phyloP scores from a whole-genome alignment of 1,139 yeast genomes.

The Yamadazyma diospyri region DNA sequence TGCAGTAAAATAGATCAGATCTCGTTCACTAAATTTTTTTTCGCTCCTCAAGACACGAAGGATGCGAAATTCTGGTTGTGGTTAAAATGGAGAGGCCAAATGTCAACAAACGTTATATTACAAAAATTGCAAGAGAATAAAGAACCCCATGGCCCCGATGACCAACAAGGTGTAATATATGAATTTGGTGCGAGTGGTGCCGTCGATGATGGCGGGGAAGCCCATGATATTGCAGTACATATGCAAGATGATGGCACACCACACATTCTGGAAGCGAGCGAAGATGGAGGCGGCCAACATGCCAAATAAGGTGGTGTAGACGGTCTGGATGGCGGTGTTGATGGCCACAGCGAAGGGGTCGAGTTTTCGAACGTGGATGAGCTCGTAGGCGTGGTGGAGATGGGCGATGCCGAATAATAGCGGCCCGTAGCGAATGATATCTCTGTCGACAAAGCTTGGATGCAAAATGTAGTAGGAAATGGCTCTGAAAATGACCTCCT shows the following conservation, averaged over 20 bases:
- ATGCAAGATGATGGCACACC: slow-evolving; percentile 67
- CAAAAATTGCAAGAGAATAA: too few relatives aligned
- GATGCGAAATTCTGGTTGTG: slow-evolving; percentile 4
- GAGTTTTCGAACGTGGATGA: slow-evolving; percentile 14
- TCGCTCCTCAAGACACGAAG: slow-evolving; percentile 7
- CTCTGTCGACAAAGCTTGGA: slow-evolving; percentile 15
- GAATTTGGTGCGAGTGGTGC: neutral
- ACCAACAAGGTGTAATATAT: slow-evolving; percentile 10
- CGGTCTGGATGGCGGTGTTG: slow-evolving; percentile 47
- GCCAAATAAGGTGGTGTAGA: slow-evolving; percentile 81
- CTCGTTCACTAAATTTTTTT: slow-evolving; percentile 3
- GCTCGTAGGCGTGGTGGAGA: slow-evolving; percentile 73
- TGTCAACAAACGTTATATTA: too few relatives aligned
- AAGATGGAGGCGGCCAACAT: slow-evolving; percentile 63
- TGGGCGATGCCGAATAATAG: slow-evolving; percentile 88
- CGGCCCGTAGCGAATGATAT: slow-evolving; percentile 51
- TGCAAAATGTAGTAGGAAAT: slow-evolving; percentile 45
- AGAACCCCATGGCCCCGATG: slow-evolving; percentile 8
- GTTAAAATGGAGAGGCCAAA: slow-evolving; percentile 3
- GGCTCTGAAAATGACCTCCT: slow-evolving; percentile 78
- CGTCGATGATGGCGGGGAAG: slow-evolving; percentile 47
- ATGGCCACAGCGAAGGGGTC: slow-evolving; percentile 6
- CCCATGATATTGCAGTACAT: slow-evolving; percentile 76
- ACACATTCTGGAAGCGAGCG: slow-evolving; percentile 49
- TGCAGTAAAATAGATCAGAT: too few relatives aligned